Evolutionary conservation across 495 filamentous ascomycete species (phyloP).

Genomic region (Hyphodiscus hymeniophilus): DNA sequence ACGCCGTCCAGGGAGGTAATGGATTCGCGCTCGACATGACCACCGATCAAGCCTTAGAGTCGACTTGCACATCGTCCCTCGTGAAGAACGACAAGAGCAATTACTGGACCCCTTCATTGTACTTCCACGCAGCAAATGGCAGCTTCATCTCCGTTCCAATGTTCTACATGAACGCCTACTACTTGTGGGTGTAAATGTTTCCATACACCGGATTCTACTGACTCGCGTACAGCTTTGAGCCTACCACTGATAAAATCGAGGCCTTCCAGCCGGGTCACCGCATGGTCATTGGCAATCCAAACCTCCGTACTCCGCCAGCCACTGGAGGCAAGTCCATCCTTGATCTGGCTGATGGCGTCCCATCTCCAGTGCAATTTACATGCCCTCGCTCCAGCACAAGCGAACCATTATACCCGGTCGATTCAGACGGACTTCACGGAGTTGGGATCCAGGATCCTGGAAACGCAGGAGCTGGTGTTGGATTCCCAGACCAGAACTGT

Average conservation of each 20-base stretch:
- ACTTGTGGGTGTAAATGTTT: conserved; percentile 37
- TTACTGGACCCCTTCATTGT: conserved; percentile 66
- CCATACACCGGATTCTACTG: conserved; percentile 6
- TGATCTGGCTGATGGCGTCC: conserved; percentile 15
- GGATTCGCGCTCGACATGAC: conserved; percentile 54
- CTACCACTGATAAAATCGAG: conserved; percentile 17
- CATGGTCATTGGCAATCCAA: conserved; percentile 62
- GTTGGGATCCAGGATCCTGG: conserved; percentile 40
- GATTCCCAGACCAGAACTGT: conserved; percentile 50
- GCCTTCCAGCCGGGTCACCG: conserved; percentile 62
- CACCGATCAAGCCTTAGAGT: conserved; percentile 41
- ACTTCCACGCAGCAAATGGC: conserved; percentile 51
- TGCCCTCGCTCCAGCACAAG: conserved; percentile 33
- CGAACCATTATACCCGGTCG: conserved; percentile 17
- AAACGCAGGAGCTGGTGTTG: conserved; percentile 31
- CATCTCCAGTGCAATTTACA: conserved; percentile 39
- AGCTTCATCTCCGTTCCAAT: conserved; percentile 60
- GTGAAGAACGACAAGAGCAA: conserved; percentile 58
- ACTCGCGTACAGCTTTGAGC: conserved; percentile 32
- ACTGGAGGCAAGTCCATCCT: conserved; percentile 25
- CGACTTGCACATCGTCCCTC: conserved; percentile 55
- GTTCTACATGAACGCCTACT: conserved; percentile 56
- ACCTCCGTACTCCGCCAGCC: conserved; percentile 33
- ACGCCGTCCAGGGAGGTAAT: conserved; percentile 61
- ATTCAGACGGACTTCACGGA: conserved; percentile 22